Evolutionary conservation across 1,139 yeast genomes (phyloP).

Genomic region (Yamadazyma mexicana): DNA sequence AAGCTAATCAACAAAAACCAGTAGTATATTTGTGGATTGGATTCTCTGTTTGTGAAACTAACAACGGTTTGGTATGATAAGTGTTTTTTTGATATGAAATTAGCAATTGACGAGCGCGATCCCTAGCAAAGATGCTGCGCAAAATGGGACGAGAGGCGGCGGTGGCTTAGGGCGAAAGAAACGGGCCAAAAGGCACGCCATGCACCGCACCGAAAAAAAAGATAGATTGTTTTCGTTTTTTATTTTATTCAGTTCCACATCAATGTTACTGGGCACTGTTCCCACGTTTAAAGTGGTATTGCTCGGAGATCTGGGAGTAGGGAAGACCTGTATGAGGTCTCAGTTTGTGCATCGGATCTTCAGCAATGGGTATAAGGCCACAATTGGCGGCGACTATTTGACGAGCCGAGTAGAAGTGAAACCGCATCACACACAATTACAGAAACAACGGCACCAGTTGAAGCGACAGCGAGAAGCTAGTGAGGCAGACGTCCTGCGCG

Average conservation of each 20-base stretch:
- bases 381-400: constrained; percentile 62
- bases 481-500: no score
- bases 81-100: background rate
- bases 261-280: background rate
- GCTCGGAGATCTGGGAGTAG: constrained; percentile 63
- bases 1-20: background rate
- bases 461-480: background rate
- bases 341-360: constrained; percentile 61
- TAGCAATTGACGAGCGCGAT: constrained; percentile 3
- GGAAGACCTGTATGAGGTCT: constrained; percentile 59
- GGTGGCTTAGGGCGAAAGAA: background rate
- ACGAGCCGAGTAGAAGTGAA: constrained; percentile 40
- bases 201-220: no score
- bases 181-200: no score
- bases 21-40: no score
- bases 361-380: constrained; percentile 59
- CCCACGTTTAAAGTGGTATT: constrained; percentile 48
- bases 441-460: background rate
- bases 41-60: no score
- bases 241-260: no score
- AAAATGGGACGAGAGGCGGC: background rate
- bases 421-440: background rate
- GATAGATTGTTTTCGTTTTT: no score
- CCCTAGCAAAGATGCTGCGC: background rate
- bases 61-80: no score